Conservation (phyloP, 2,329 filamentous ascomycete genomes). For the Colletotrichum brevisporum region DNA sequence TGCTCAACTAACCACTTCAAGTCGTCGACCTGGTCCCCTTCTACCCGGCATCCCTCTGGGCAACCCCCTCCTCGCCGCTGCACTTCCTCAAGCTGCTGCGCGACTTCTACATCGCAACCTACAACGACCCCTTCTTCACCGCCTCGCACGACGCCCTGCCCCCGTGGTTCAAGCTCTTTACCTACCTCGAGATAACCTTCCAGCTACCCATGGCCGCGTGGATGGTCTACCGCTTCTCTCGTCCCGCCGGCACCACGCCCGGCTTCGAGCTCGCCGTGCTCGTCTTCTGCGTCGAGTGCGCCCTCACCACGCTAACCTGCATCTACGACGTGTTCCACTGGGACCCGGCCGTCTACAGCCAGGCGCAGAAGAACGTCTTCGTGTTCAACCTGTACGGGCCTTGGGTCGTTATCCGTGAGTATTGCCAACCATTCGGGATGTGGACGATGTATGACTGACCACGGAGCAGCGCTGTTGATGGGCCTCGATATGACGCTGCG, state of each 20-base stretch:
- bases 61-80: constrained; percentile 58
- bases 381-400: constrained; percentile 65
- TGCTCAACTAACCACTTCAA: constrained; percentile 45
- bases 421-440: not conserved
- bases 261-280: constrained; percentile 64
- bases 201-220: constrained; percentile 66
- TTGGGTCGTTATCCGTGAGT: constrained; percentile 68
- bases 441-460: not conserved
- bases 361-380: constrained; percentile 60
- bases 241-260: constrained; percentile 48
- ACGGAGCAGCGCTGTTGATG: constrained; percentile 61
- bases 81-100: constrained; percentile 63
- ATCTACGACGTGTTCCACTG: constrained; percentile 65
- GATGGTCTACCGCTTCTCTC: constrained; percentile 58
- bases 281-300: constrained; percentile 65
- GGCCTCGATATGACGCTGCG: constrained; percentile 69
- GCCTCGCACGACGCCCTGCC: constrained; percentile 51
- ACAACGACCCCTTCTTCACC: constrained; percentile 68
- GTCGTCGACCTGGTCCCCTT: constrained; percentile 68
- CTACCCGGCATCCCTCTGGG: constrained; percentile 64
- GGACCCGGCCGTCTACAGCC: constrained; percentile 60
- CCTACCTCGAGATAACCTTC: constrained; percentile 64
- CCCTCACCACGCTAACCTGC: constrained; percentile 66
- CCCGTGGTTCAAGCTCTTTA: constrained; percentile 66
- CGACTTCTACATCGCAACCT: constrained; percentile 60